Base-by-base conservation (phyloP, 139 green algal species). In the Coelastrella sp. region DNA sequence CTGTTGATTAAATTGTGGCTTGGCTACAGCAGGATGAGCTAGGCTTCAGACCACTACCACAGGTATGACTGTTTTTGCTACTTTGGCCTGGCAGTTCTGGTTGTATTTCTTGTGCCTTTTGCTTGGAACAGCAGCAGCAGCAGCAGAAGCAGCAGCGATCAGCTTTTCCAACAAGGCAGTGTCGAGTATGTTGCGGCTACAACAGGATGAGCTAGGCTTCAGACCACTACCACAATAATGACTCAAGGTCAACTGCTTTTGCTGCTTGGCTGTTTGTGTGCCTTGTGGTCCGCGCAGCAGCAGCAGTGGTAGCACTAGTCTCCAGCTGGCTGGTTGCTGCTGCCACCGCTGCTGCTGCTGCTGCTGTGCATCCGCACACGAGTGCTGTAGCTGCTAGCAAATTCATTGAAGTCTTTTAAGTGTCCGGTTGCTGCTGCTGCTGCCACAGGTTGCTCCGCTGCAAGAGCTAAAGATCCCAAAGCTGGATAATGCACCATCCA, bases 11-110 rank as follows among this genome's bases (percentile, higher is more conserved):
- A 66, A 71, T 66, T 94, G 78, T 86, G 97, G 82, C 90, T 32
- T 71, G 95, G 73, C 88, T 98, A 59, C 89, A 91, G 20, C 92
- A 91, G 57, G 96, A 97, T 13, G 96, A 98, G 85, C 90, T 97
- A 64, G 95, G 93, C 23, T 93, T 94, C 81, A 90, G 86, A 65
- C 74, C 74, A 19, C 4, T 80, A 22, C 23, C 74, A 17, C 74
- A 80, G 74, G 23, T 80, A 17, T 7, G 7, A 2, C 58, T 5
- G 3, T 22, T 19, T 32, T n/a, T 8, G 5, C 32, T 47, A 47
- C 32, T 47, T 47, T 47, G 32, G 32, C 32, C 32, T 47, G 32
- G 32, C 32, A 71, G 64, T 47, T 47, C 32, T 47, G 32, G 32
- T 47, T 47, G 32, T 47, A 47, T 47, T 47, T 47, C n/a, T 47